Conservation (phyloP, 768 basidiomycete species). For the Mycena galopus region DNA sequence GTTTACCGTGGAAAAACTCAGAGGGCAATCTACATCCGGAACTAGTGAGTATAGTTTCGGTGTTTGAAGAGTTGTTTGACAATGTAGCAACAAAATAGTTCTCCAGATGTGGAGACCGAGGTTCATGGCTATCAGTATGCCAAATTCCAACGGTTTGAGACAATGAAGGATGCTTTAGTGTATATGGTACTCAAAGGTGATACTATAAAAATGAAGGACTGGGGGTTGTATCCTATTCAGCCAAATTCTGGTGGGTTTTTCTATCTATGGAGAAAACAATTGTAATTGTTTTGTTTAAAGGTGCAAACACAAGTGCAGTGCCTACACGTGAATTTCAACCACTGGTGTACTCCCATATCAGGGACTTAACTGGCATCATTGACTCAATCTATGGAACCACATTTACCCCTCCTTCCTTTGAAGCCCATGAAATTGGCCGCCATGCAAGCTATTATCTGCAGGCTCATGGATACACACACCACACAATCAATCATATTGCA, state of each 20-base stretch:
- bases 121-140: slow-evolving; percentile 2
- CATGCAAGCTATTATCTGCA: slow-evolving; percentile 14
- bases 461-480: slow-evolving; percentile 8
- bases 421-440: neutral
- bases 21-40: slow-evolving; percentile 1
- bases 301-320: neutral
- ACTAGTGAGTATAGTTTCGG: neutral
- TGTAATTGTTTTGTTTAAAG: neutral
- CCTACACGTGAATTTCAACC: neutral
- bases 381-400: slow-evolving; percentile 11
- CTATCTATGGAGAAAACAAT: neutral
- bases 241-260: too few species aligned
- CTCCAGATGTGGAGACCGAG: neutral
- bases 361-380: neutral
- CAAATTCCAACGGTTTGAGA: slow-evolving; percentile 1
- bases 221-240: neutral
- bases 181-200: slow-evolving; percentile 21
- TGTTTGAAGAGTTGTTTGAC: neutral
- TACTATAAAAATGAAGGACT: neutral
- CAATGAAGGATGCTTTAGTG: slow-evolving; percentile 4
- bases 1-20: neutral
- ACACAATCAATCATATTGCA: neutral
- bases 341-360: slow-evolving; percentile 8
- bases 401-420: neutral
- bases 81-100: neutral